Conservation (phyloP, 2,329 filamentous ascomycete species). For the Aspergillus sp. region DNA sequence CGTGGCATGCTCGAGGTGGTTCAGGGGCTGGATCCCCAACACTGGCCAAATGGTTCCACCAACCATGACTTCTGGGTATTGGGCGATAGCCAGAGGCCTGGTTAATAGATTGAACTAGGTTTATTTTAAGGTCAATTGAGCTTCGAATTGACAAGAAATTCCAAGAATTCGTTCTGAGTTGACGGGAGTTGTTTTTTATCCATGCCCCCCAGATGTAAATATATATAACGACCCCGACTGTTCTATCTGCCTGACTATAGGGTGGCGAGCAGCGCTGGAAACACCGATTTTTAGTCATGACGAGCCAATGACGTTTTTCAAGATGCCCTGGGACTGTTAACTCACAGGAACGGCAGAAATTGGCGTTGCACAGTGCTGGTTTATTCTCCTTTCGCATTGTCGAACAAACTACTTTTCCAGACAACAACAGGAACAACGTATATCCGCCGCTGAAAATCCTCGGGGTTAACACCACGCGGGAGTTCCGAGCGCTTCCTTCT, state of each 20-base stretch:
- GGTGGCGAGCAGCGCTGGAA: background rate
- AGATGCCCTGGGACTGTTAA: background rate
- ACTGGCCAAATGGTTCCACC: background rate
- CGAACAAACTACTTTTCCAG: background rate
- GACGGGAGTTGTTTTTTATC: background rate
- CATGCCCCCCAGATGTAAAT: too few relatives aligned
- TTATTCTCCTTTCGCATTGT: background rate
- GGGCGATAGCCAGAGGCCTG: background rate
- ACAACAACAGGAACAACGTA: background rate
- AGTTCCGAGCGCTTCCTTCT: background rate
- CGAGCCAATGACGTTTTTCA: background rate
- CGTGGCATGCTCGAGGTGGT: constrained; percentile 1
- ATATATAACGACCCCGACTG: too few relatives aligned
- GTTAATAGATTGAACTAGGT: background rate
- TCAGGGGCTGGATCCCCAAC: background rate
- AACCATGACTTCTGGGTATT: background rate
- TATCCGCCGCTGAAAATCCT: background rate
- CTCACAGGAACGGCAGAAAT: background rate
- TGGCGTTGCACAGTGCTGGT: background rate
- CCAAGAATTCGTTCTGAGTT: background rate
- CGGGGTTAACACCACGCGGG: background rate
- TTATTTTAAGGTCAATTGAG: background rate
- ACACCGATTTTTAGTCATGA: background rate
- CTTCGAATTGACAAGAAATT: background rate
- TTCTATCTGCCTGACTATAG: too few relatives aligned